Conservation (phyloP, 2,329 filamentous ascomycete genomes). For the Ceratocystis papillata region DNA sequence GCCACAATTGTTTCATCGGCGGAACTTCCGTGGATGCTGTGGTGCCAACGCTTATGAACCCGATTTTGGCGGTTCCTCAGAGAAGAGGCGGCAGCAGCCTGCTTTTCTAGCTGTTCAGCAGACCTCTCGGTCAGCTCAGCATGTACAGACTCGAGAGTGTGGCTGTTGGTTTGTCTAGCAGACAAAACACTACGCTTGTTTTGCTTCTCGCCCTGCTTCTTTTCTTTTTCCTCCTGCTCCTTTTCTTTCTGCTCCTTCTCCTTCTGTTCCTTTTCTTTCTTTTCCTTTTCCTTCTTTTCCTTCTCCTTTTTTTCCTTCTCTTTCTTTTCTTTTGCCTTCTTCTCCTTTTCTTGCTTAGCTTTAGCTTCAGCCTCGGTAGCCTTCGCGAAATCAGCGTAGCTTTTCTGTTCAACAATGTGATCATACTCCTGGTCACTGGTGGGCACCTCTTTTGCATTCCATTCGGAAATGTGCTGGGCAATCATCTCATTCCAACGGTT, state of each 20-base stretch:
- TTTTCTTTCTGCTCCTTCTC: neutral
- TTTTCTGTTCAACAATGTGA: conserved; percentile 11
- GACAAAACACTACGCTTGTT: neutral
- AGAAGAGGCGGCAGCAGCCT: conserved; percentile 23
- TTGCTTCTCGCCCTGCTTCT: neutral
- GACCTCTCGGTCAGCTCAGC: conserved; percentile 15
- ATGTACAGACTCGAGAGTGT: neutral
- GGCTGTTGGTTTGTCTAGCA: neutral
- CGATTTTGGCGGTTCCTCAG: conserved; percentile 25
- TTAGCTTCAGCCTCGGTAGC: neutral
- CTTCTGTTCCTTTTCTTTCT: neutral
- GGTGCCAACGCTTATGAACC: conserved; percentile 23
- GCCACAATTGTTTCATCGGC: conserved; percentile 29
- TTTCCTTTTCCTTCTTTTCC: neutral
- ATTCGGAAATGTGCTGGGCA: conserved; percentile 34
- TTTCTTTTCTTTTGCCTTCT: neutral
- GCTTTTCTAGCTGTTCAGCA: conserved; percentile 19
- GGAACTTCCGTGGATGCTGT: conserved; percentile 22
- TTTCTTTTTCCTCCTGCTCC: neutral
- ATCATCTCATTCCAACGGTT: conserved; percentile 41
- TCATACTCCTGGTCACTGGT: conserved; percentile 24
- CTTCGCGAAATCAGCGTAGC: conserved; percentile 2
- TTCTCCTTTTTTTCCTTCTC: neutral
- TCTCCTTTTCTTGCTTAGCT: neutral
- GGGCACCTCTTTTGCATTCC: conserved; percentile 33